Percentiles rank a stretch among this genome's conserved stretches.
Evolutionary conservation across 352 stramenopile genomes (phyloP).

Genomic region (Pythium utonaiense): DNA sequence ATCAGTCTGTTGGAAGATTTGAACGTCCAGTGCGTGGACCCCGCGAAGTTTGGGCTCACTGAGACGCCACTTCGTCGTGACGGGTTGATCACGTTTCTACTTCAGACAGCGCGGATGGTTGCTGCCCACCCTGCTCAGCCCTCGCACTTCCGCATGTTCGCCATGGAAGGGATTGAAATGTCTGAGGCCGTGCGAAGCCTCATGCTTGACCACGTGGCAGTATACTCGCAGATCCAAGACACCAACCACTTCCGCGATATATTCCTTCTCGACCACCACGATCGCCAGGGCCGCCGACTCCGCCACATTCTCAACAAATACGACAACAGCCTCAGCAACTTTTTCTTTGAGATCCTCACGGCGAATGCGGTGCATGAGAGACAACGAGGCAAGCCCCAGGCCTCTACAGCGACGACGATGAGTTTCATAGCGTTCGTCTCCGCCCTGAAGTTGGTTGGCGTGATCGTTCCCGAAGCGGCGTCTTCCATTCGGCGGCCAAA

Average conservation of each 20-base stretch:
- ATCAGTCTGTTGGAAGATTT: constrained; percentile 57
- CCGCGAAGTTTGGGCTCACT: constrained; percentile 38
- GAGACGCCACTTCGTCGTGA: constrained; percentile 49
- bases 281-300: constrained; percentile 15
- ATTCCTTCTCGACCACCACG: constrained; percentile 35
- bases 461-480: not conserved
- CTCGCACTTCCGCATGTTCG: constrained; percentile 31
- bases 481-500: not conserved
- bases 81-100: constrained; percentile 40
- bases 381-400: not conserved
- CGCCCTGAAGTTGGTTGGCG: constrained; percentile 1
- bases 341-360: constrained; percentile 40
- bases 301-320: constrained; percentile 31
- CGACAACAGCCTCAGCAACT: constrained; percentile 28
- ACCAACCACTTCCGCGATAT: constrained; percentile 53
- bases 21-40: constrained; percentile 49
- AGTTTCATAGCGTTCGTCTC: constrained; percentile 16
- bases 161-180: constrained; percentile 55
- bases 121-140: constrained; percentile 38
- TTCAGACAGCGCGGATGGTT: constrained; percentile 45
- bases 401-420: constrained; percentile 11
- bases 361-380: not conserved
- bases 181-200: constrained; percentile 49
- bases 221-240: constrained; percentile 64
- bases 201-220: constrained; percentile 45